Base-by-base conservation (phyloP, 106 monocot species). In the Cymbidium sinense region DNA sequence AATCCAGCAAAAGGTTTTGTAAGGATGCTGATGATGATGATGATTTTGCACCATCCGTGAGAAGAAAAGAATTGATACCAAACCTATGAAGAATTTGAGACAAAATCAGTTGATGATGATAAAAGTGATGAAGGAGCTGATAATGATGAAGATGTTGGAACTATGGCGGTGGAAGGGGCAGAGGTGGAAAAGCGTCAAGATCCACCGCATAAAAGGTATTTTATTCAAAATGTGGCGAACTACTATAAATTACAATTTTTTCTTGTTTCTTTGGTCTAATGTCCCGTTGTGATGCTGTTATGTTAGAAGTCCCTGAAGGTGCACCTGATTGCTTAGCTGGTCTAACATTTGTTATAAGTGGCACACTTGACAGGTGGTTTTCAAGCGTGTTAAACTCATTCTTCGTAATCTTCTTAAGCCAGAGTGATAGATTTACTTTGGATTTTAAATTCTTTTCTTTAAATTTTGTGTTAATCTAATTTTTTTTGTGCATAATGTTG, bases 151-250 rank as follows among this genome's bases (percentile, higher is more conserved):
- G 81, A 54, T 50, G 80, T 65, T 18, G 77, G 62, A 29, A 81
- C 86, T 51, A 92, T 77, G 65, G 78, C 37, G 86, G 79, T 78
- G 94, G 94, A 39, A 84, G 92, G 36, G 93, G 96, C 25, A 87
- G 82, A 28, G 88, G 89, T 64, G 94, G 90, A 80, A 86, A 88
- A 80, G 98, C 88, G 99, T 77, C 89, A 92, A 73, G 92, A 92
- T 55, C 99, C 99, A 31, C 99, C 99, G 55, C 99, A 95, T 75
- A 94, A 69, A 99, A 99, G 99, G 99, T 99, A 75, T 30, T 76
- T 43, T 6, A 25, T 34, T 23, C 15, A 50, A 47, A 34, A 20
- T 37, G 5, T 18, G 15, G 37, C 35, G 41, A 61, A 28, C 23
- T 39, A 71, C 4, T 34, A 27, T 17, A 11, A 75, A 34, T 54